These are phyloP conservation scores for Bruguiera sexangula DNA, from an alignment of 345 rosid species.

Conservation along the genomic window DNA sequence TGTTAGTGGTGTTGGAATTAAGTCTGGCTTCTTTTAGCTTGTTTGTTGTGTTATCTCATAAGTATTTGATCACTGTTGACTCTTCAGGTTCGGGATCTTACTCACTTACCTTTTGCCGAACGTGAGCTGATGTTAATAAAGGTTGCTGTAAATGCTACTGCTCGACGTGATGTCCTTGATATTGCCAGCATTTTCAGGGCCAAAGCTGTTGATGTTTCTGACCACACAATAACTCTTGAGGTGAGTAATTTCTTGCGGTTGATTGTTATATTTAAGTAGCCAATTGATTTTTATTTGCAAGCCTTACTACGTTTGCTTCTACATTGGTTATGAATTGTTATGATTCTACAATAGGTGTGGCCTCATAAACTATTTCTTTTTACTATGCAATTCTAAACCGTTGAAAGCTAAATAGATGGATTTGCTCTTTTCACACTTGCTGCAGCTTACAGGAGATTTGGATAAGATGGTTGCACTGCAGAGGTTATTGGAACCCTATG, in stretches of 20 bases:
- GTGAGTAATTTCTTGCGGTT: slow-evolving; percentile 17
- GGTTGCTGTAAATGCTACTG: slow-evolving; percentile 58
- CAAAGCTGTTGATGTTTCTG: slow-evolving; percentile 65
- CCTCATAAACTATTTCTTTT: not conserved
- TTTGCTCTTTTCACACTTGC: slow-evolving; percentile 18
- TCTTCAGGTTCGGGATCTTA: slow-evolving; percentile 51
- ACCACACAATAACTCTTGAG: slow-evolving; percentile 72
- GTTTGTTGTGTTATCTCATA: not conserved
- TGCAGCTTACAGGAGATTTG: slow-evolving; percentile 83
- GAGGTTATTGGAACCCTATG: slow-evolving; percentile 86
- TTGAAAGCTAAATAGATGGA: slow-evolving; percentile 8
- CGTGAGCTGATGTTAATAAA: slow-evolving; percentile 67
- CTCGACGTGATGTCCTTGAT: slow-evolving; percentile 67
- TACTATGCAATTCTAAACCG: not conserved
- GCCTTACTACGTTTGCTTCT: not conserved
- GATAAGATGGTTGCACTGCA: slow-evolving; percentile 96
- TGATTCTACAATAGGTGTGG: too few relatives aligned
- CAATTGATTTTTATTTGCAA: not conserved
- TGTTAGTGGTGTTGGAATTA: not conserved
- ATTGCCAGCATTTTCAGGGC: slow-evolving; percentile 65
- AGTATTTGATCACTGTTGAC: not conserved
- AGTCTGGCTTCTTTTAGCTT: not conserved
- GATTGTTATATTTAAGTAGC: not conserved
- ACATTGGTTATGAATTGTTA: not conserved
- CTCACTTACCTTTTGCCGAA: slow-evolving; percentile 67